Evolutionary conservation across 2,329 filamentous ascomycete genomes (phyloP).

Genomic region (Xylariaceae sp.): DNA sequence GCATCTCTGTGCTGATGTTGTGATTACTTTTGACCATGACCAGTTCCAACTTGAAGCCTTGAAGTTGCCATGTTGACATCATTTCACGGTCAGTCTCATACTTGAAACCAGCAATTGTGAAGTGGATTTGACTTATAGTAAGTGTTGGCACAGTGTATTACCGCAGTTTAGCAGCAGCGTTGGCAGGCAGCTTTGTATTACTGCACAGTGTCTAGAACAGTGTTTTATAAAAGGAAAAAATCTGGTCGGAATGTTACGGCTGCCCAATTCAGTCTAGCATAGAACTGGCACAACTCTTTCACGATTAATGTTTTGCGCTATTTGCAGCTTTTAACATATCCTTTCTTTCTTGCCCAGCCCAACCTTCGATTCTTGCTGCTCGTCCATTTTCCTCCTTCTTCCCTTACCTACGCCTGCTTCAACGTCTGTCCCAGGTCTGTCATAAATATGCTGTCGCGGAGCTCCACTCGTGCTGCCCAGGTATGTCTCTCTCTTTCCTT

Average conservation of each 20-base stretch:
- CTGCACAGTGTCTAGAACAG: no score
- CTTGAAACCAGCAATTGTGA: no score
- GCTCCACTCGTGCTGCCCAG: conserved; percentile 52
- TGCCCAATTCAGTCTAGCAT: conserved; percentile 5
- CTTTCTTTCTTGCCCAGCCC: conserved; percentile 10
- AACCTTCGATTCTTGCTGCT: conserved; percentile 15
- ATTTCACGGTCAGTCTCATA: no score
- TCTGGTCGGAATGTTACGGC: conserved; percentile 27
- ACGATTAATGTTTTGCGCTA: conserved; percentile 28
- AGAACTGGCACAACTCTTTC: conserved; percentile 15
- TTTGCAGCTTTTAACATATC: conserved; percentile 24
- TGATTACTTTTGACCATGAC: no score
- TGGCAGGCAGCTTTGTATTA: no score
- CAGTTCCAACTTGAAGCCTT: no score
- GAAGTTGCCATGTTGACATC: no score
- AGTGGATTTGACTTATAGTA: no score
- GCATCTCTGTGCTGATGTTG: no score
- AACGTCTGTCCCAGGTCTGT: conserved; percentile 2
- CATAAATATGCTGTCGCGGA: conserved; percentile 51
- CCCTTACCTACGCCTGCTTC: conserved; percentile 3
- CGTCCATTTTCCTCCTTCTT: conserved; percentile 13
- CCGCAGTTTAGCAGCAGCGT: no score
- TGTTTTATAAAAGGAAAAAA: not conserved
- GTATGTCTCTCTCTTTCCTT: conserved; percentile 34
- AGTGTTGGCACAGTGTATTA: no score